Evolutionary conservation across 768 basidiomycete species (phyloP).

Genomic region (Boletus fagicola): DNA sequence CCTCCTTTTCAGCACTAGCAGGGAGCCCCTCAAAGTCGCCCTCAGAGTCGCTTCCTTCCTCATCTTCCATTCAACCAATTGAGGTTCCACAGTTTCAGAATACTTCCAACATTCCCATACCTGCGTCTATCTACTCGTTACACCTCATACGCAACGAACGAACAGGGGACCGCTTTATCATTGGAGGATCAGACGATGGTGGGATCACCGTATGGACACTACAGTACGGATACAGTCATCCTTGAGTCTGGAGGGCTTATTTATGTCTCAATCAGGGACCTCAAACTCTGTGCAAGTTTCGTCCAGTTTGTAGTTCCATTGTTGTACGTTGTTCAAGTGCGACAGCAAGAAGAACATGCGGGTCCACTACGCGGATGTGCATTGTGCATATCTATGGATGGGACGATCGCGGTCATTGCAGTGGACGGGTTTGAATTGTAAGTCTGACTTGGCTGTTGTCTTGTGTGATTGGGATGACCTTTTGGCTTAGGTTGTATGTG

Average conservation of each 20-base stretch:
- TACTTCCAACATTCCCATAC: slow-evolving; percentile 46
- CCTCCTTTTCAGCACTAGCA: slow-evolving; percentile 42
- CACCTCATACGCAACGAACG: slow-evolving; percentile 55
- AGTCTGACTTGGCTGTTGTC: slow-evolving; percentile 30
- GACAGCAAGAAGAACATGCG: slow-evolving; percentile 42
- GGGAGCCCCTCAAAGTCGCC: not conserved
- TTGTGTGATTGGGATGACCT: not conserved
- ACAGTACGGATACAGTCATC: slow-evolving; percentile 42
- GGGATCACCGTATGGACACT: slow-evolving; percentile 71
- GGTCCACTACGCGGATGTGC: slow-evolving; percentile 65
- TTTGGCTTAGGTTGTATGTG: slow-evolving; percentile 58
- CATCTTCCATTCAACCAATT: slow-evolving; percentile 3
- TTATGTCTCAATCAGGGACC: slow-evolving; percentile 42
- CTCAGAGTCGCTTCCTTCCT: not conserved
- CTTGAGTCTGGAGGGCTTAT: slow-evolving; percentile 1
- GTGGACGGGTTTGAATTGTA: slow-evolving; percentile 79
- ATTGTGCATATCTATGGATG: slow-evolving; percentile 72
- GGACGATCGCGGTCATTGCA: slow-evolving; percentile 78
- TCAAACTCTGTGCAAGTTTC: slow-evolving; percentile 69
- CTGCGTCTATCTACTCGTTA: slow-evolving; percentile 45
- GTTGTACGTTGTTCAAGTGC: slow-evolving; percentile 52
- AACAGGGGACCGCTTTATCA: slow-evolving; percentile 59
- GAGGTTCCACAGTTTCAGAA: slow-evolving; percentile 28
- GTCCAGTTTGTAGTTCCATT: slow-evolving; percentile 71
- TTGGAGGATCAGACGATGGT: slow-evolving; percentile 79